phyloP scores from a whole-genome alignment of 164 flowering plant species.

The Warburgia ugandensis region DNA sequence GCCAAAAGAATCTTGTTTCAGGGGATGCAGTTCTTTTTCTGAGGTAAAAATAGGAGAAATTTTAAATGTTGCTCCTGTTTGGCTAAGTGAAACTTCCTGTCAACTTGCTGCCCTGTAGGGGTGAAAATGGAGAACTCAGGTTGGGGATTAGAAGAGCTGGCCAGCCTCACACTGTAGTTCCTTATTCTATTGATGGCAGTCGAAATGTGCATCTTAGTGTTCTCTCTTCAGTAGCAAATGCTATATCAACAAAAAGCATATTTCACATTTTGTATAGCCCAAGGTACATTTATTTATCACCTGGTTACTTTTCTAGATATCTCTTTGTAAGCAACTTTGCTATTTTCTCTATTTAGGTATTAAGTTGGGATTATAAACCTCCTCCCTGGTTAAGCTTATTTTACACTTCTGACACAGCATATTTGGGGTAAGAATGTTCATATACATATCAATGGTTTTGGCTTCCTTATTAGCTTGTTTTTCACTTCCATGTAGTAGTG shows the following conservation, averaged over 20 bases:
- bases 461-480: too few relatives aligned
- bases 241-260: constrained; percentile 55
- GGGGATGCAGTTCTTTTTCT: constrained; percentile 33
- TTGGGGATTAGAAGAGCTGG: constrained; percentile 84
- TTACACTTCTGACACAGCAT: too few relatives aligned
- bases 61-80: constrained; percentile 6
- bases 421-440: too few relatives aligned
- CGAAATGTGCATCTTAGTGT: constrained; percentile 39
- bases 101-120: constrained; percentile 37
- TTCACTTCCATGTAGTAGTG: too few relatives aligned
- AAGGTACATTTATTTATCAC: constrained; percentile 78
- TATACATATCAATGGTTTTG: too few relatives aligned
- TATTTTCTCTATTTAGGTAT: too few relatives aligned
- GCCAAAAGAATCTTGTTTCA: constrained; percentile 80
- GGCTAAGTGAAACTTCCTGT: neutral
- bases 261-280: constrained; percentile 82
- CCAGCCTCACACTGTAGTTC: constrained; percentile 59
- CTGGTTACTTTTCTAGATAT: too few relatives aligned
- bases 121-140: constrained; percentile 79
- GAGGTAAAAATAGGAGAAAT: constrained; percentile 12
- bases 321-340: too few relatives aligned
- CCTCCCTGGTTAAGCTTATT: too few relatives aligned
- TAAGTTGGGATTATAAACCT: too few relatives aligned
- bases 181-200: constrained; percentile 44
- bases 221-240: constrained; percentile 67